Base-by-base conservation (phyloP, 495 filamentous ascomycete genomes). In the Penicillium alfredii region DNA sequence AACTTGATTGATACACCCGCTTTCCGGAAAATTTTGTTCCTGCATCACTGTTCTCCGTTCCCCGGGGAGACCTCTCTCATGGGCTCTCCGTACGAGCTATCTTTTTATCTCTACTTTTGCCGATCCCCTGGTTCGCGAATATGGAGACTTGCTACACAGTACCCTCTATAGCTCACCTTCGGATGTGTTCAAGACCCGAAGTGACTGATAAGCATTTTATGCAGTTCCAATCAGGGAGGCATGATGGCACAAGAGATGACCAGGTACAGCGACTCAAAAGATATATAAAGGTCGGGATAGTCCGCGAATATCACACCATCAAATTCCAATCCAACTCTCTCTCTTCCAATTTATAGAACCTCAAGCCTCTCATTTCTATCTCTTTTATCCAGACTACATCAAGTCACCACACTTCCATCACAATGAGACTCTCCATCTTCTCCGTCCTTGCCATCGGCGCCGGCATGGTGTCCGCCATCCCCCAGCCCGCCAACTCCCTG, bases 401-500 rank as follows among this genome's bases (percentile, higher is more conserved):
- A 2, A 26, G 13, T 6, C 21, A 17, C 10, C 5, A 23, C 6
- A 25, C 7, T 3, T 14, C 21, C 29, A 34, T 38, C 49, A 61
- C 42, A 25, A 63, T 65, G 61, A 53, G 52, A 40, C 40, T 59
- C 51, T 45, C 47, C 27, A 37, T 56, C 28, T 32, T 54, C 42
- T 56, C 59, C 33, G 43, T 52, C 17, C 23, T 60, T 6, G 47
- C 49, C 12, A 48, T 49, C 32, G 27, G 44, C 15, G 43, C 47
- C 38, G 35, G 36, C 27, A 40, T 57, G 38, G 53, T 37, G 7
- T 49, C 45, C 32, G 46, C 53, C 14, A 21, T 29, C n/a, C 38
- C 41, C 15, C 22, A 31, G 9, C n/a, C n/a, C n/a, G 41, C 43
- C 6, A 34, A 25, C 13, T 22, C 42, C 28, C 30, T 39, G 10